Base-by-base conservation (phyloP, 208 protist genomes). In the Trypanosomatidae sp. region DNA sequence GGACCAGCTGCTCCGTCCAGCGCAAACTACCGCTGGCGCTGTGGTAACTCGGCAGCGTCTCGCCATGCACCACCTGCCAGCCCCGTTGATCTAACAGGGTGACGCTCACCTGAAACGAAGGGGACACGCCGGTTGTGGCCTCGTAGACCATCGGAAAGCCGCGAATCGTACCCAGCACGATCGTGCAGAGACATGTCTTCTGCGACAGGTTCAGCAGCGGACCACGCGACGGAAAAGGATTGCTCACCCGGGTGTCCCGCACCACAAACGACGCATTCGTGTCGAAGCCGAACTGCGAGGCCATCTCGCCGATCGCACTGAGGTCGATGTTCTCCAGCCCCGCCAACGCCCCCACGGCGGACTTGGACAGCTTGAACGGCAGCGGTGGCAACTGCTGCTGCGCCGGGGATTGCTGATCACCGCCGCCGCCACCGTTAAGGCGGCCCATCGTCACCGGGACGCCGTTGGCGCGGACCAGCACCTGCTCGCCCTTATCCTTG, bases 81-180 rank as follows among this genome's bases (percentile, higher is more conserved):
- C 92, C 92, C 15, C 86, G 78, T 78, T 95, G 88, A 69, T 96
- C 92, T 43, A 97, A 82, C 58, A 94, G 82, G 30, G 92, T 95
- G n/a, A 94, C 66, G 64, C 85, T 92, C 44, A 97, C 87, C 69
- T 92, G 92, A 80, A 97, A 97, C 9, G 90, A 88, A 36, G 89
- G 88, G 25, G 90, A 93, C 25, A 91, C 73, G 49, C 92, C 89
- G 8, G 89, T 93, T 12, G 80, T 76, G 13, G 86, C 67, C 62
- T 94, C 92, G 66, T 87, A 95, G 12, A 96, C 84, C 82, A 96
- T 93, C 13, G 92, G 92, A 58, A 96, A 92, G 36, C 92, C 92
- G 52, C 87, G 88, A 74, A 96, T 96, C 13, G 81, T 81, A n/a
- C 92, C 92, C 7, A 96, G 84, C 2, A 86, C 79, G 52, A 96